Conservation (phyloP, 306 rosid species). For the Cucumis melo region DNA sequence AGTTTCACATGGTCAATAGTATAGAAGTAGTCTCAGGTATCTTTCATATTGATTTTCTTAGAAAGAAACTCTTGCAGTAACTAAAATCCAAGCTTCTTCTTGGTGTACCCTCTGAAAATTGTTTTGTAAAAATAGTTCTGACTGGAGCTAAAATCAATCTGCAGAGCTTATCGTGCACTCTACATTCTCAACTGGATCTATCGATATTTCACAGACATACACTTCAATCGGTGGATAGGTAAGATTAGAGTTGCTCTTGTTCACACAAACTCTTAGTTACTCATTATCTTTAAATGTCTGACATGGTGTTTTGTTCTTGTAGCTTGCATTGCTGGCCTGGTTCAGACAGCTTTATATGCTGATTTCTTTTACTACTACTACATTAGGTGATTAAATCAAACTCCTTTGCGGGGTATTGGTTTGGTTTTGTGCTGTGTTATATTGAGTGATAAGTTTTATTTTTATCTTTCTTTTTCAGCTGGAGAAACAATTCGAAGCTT, state of each 20-base stretch:
- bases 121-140: not conserved
- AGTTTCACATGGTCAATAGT: not conserved
- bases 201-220: conserved; percentile 71
- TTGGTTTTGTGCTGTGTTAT: not conserved
- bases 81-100: not conserved
- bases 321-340: conserved; percentile 75
- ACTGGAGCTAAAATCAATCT: conserved; percentile 10
- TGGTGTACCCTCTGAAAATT: not conserved
- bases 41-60: not conserved
- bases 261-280: not conserved
- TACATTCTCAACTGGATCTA: conserved; percentile 97
- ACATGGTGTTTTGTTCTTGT: conserved; percentile 11
- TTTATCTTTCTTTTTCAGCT: conserved; percentile 39
- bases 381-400: conserved; percentile 37
- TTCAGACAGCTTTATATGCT: conserved; percentile 88
- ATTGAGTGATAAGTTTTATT: not conserved
- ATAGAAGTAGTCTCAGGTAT: not conserved
- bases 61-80: not conserved
- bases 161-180: conserved; percentile 89
- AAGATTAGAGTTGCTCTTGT: not conserved
- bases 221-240: conserved; percentile 76
- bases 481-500: conserved; percentile 83
- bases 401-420: not conserved
- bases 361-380: conserved; percentile 97
- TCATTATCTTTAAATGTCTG: not conserved